Evolutionary conservation across 441 rosid genomes (phyloP), one percentile per base, ranked within the genome.

Genomic region (Adansonia gregorii): DNA sequence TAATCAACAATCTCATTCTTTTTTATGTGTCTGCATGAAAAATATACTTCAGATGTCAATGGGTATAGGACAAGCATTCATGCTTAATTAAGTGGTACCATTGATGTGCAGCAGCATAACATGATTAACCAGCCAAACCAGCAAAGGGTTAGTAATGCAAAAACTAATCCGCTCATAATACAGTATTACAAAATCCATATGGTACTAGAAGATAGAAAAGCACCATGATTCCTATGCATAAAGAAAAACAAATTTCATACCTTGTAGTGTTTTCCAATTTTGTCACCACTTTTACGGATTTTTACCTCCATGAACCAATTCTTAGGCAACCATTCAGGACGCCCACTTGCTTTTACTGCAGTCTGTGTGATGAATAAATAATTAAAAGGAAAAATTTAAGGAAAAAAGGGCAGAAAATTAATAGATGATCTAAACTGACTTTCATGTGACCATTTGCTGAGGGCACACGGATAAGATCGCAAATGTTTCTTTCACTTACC

Each of bases 271-370:
- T 27, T 67, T 74, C 85, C 90, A 31, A 46, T 5, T 9, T 4
- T 1, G 35, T 43, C n/a, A 73, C 78, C 85, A 76, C 80, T 79
- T 48, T 81, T 79, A 39, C 35, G 72, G 75, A 67, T 67, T 82
- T 56, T 79, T 17, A 27, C 22, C 75, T 89, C 86, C 70, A 77
- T 15, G 67, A 73, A 46, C 88, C 87, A 86, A 67, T 82, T 82
- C 80, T 82, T 74, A 11, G 87, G 89, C 76, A 88, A 85, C 90
- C 88, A 86, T 11, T 78, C 79, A 49, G 91, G 86, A 74, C 24
- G 73, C 61, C 77, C 82, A 54, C 14, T 72, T 43, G 46, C 67
- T 20, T 77, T 54, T 74, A 70, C 73, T 4, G 76, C 72, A 70
- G 64, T 45, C 86, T 85, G 83, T 56, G 17, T 19, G 48, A 54